phyloP scores from a whole-genome alignment of 2,329 filamentous ascomycete genomes.

The Tolypocladium inflatum region DNA sequence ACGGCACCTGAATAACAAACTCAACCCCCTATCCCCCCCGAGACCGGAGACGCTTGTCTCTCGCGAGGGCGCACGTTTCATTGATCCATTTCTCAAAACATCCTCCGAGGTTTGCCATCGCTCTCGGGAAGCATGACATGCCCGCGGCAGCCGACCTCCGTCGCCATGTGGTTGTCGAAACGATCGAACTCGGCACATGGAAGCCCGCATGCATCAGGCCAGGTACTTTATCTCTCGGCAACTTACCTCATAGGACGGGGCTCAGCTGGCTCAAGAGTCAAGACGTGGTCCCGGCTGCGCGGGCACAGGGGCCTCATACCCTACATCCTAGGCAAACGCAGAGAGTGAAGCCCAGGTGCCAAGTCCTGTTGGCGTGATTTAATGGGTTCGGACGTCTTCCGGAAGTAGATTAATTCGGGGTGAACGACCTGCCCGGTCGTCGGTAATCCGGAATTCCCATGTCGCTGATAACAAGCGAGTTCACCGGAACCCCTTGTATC shows the following conservation, averaged over 20 bases:
- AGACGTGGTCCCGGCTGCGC: background rate
- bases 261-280: background rate
- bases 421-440: background rate
- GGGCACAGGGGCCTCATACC: background rate
- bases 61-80: background rate
- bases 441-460: background rate
- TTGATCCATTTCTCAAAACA: background rate
- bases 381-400: background rate
- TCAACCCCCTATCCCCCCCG: background rate
- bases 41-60: background rate
- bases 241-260: background rate
- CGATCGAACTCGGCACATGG: background rate
- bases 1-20: background rate
- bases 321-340: background rate
- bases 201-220: background rate
- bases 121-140: background rate
- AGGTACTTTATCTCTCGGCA: background rate
- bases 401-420: background rate
- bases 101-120: background rate
- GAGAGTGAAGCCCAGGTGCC: background rate
- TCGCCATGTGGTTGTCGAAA: background rate
- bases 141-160: background rate
- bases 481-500: no score
- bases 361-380: background rate
- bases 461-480: no score